phyloP scores from a whole-genome alignment of 345 rosid genomes.

The Ceriops tagal region DNA sequence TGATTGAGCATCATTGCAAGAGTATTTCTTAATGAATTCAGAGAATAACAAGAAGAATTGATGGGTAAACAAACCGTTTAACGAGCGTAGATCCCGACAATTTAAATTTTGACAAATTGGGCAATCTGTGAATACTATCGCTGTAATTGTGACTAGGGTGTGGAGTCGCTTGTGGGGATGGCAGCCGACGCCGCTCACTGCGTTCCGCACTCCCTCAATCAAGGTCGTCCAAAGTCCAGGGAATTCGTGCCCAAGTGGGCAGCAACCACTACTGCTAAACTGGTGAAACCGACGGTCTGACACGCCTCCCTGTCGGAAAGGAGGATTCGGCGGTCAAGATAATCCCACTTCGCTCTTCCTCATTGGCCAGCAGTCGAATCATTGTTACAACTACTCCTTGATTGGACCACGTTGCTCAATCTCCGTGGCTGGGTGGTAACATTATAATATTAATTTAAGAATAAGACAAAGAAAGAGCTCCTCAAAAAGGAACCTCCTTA shows the following conservation, averaged over 20 bases:
- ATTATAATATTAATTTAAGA: neutral
- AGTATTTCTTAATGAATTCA: no score
- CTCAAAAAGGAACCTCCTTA: slow-evolving; percentile 34
- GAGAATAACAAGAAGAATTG: no score
- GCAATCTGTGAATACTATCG: no score
- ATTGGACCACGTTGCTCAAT: slow-evolving; percentile 61
- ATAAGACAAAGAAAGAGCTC: slow-evolving; percentile 2
- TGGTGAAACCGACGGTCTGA: neutral
- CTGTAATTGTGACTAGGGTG: no score
- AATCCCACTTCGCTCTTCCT: slow-evolving; percentile 30
- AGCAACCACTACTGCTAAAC: neutral
- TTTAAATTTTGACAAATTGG: no score
- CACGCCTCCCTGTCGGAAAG: slow-evolving; percentile 25
- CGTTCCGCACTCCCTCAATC: no score
- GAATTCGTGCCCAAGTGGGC: neutral
- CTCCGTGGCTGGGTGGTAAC: slow-evolving; percentile 19
- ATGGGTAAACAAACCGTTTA: no score
- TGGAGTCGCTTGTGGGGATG: no score
- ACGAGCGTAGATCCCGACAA: no score
- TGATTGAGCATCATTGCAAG: no score
- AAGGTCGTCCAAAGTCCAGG: neutral
- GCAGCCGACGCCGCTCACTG: no score
- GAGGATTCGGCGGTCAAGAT: slow-evolving; percentile 30
- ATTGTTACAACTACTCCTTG: slow-evolving; percentile 10
- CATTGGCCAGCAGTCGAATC: slow-evolving; percentile 46